phyloP scores from a whole-genome alignment of 805 yeast genomes.

The Lipomyces mesembrius region DNA sequence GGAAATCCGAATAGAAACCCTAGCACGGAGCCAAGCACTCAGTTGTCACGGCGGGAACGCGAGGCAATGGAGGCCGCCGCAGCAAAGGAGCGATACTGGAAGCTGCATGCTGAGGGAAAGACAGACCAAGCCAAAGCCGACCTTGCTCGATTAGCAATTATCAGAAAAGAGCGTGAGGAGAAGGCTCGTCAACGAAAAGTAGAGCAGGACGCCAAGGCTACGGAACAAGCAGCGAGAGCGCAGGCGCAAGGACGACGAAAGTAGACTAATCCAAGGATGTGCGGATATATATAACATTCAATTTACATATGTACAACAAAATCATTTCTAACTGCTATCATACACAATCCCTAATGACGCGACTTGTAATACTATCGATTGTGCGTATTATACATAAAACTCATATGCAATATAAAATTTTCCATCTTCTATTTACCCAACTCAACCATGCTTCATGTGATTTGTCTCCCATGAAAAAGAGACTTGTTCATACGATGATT shows the following conservation, averaged over 20 bases:
- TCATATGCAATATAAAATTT: not conserved
- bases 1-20: slow-evolving; percentile 29
- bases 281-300: not conserved
- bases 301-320: slow-evolving; percentile 18
- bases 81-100: slow-evolving; percentile 36
- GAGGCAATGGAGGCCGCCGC: slow-evolving; percentile 38
- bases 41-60: slow-evolving; percentile 33
- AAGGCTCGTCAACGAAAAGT: slow-evolving; percentile 35
- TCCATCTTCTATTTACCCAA: not conserved
- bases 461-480: not conserved
- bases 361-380: not conserved
- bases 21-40: slow-evolving; percentile 5
- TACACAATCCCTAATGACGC: not conserved
- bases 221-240: slow-evolving; percentile 25
- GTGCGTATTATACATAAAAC: not conserved
- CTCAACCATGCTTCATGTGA: not conserved
- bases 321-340: not conserved
- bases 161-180: slow-evolving; percentile 36
- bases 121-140: slow-evolving; percentile 67
- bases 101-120: slow-evolving; percentile 37
- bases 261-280: not conserved
- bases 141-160: slow-evolving; percentile 57
- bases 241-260: slow-evolving; percentile 12
- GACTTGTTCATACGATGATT: not conserved
- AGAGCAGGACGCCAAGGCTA: slow-evolving; percentile 33